phyloP scores from a whole-genome alignment of 139 green algal genomes.

The Chlorella sp. region DNA sequence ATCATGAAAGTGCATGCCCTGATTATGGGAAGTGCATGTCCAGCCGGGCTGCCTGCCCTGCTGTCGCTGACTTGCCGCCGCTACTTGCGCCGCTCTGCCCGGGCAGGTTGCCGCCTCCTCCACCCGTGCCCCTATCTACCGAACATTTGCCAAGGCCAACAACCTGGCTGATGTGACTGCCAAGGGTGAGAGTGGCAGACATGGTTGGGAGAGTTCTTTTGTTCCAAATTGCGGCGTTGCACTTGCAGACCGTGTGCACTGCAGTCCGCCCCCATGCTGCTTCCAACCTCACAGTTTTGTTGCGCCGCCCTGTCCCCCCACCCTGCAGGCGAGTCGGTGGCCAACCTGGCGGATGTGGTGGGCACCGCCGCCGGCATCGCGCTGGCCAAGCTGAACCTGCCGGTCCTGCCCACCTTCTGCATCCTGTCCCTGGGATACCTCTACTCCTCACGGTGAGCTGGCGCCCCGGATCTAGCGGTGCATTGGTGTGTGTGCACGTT shows the following conservation, averaged over 20 bases:
- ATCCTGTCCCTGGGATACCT: slow-evolving; percentile 73
- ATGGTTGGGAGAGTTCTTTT: no score
- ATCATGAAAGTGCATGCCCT: no score
- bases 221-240: no score
- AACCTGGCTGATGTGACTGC: slow-evolving; percentile 87
- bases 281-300: no score
- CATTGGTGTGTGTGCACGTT: not conserved
- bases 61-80: no score
- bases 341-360: slow-evolving; percentile 89
- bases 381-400: slow-evolving; percentile 57
- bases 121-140: slow-evolving; percentile 89
- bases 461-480: not conserved
- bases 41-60: no score
- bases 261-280: no score
- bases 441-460: slow-evolving; percentile 42
- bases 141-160: slow-evolving; percentile 82
- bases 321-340: slow-evolving; percentile 78
- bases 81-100: no score
- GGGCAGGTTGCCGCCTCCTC: slow-evolving; percentile 49
- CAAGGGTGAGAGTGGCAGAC: slow-evolving; percentile 53
- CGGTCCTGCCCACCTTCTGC: slow-evolving; percentile 73
- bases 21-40: no score
- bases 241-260: no score
- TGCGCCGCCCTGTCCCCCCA: no score
- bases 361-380: slow-evolving; percentile 77